Evolutionary conservation across 768 basidiomycete genomes (phyloP), one percentile per base, ranked within the genome.

Genomic region (Russula sp.): DNA sequence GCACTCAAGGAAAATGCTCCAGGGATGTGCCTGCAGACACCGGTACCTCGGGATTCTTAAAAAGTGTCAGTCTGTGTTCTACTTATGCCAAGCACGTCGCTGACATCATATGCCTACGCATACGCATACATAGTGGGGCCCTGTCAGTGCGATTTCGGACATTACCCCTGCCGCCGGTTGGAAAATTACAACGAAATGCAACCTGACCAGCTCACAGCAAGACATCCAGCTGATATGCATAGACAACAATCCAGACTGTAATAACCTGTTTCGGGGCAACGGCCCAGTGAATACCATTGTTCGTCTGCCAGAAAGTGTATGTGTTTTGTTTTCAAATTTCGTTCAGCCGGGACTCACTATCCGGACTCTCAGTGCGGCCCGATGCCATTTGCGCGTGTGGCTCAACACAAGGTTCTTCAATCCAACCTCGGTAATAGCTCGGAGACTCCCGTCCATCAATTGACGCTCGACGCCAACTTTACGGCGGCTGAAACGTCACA

Each of bases 201-300:
- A 64, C 53, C 50, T 57, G 9, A 13, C 1, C 3, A 14, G 38
- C 6, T 55, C 28, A 26, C 22, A 3, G 30, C 57, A 63, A 48
- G 34, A 48, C 3, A 49, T 66, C n/a, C 56, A 52, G 20, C 22
- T 66, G 26, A 50, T 52, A 6, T 66, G 65, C 32, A 9, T 10
- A 20, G 36, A 51, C 5, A 22, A 9, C 30, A 38, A 57, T 36
- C 50, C 53, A 8, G 36, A 49, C n/a, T 70, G 69, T 42, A 56
- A 61, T 5, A 68, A 70, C 59, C 34, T 70, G 34, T 64, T 69
- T 46, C 59, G 67, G 30, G 64, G n/a, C 10, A 20, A 54, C 2
- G 62, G 62, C 11, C 61, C 18, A 6, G n/a, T 22, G 32, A 56
- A 66, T 49, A 70, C 65, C 11, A 67, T 70, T 26, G 65, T 70